Evolutionary conservation across 164 flowering plant species (phyloP), one percentile per base, ranked within the genome.

Genomic region (Brasenia schreberi): DNA sequence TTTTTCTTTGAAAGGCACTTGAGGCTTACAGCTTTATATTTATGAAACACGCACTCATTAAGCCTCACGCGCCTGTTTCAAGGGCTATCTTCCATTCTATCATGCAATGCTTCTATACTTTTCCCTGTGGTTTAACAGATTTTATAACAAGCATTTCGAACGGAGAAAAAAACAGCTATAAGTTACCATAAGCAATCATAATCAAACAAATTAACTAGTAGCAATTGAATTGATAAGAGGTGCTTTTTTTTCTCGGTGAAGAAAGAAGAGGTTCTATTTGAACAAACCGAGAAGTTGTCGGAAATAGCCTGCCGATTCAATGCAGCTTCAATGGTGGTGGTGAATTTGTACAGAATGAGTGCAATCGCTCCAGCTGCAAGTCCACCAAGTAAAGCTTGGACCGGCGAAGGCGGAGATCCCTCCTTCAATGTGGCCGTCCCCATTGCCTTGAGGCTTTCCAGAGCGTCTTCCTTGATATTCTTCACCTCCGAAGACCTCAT

Each of bases 231-330:
- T 45, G 53, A 6, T 3, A 12, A 12, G 12, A 12, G 12, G 12
- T 4, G 53, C 5, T 23, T 23, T 23, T 23, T 23, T 23, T 23
- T 23, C 27, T 23, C 2, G 27, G 27, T 23, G 27, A 23, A 23
- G 53, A 45, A 7, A 45, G 53, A 45, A 45, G 53, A 7, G 53
- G 53, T 23, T 23, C 27, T 12, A 56, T 56, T 19, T 42, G 33
- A 17, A 77, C 90, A 9, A 19, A 93, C 98, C 81, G 96, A 94
- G 72, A 79, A 89, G 74, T 74, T 85, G 73, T 87, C 95, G 0
- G 98, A 84, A 61, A 90, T 66, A 7, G 87, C 74, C 76, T 91
- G 97, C 42, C 89, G 86, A 74, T 85, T 87, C 45, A 94, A 91
- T 44, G 86, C 59, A 4, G 86, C 83, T 71, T 89, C 98, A 45